Base-by-base conservation (phyloP, 371 early-diverging fungal genomes). In the Mortierella sp. region DNA sequence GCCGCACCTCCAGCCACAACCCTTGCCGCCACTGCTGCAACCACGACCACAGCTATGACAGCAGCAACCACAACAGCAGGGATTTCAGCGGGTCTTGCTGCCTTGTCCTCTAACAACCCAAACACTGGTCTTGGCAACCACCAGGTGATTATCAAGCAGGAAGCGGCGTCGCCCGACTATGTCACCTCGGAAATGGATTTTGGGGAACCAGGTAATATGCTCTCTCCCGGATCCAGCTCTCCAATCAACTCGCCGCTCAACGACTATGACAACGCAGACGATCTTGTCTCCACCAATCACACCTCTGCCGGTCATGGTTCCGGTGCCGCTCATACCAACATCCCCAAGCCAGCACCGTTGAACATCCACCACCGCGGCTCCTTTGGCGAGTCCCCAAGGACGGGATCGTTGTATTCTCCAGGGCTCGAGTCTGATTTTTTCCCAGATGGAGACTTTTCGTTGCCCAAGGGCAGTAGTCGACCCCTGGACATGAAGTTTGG, bases 161-260 rank as follows among this genome's bases (percentile, higher is more conserved):
- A 60, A 7, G 60, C 60, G 6, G 43, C 60, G 16, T 60, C 60
- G 50, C 60, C 60, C 9, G 60, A 60, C 29, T 60, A 60, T 18
- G 47, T 60, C 23, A 47, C 60, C 16, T 60, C 60, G 16, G 60
- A 60, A 26, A 45, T 60, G 26, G 60, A 60, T 47, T 60, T 60
- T 60, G 60, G 60, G 26, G 60, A 60, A 26, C 60, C 60, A 25
- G 60, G 60, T 21, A 46, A 44, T 25, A 60, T 60, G 60, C 60
- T 60, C 60, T 60, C 60, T 12, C 60, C 60, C 1, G 60, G 60
- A 11, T 60, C 60, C 6, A 60, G 47, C 47, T 60, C 60, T 7
- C 60, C 60, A 16, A 37, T 60, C 45, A 60, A 60, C 19, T 60
- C 60, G 45, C 60, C 60, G 4, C 47, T 60, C 26, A 60, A 60